These are phyloP conservation scores for Suhomyces canberraensis DNA, from an alignment of 805 yeast species.

Conservation along the genomic window DNA sequence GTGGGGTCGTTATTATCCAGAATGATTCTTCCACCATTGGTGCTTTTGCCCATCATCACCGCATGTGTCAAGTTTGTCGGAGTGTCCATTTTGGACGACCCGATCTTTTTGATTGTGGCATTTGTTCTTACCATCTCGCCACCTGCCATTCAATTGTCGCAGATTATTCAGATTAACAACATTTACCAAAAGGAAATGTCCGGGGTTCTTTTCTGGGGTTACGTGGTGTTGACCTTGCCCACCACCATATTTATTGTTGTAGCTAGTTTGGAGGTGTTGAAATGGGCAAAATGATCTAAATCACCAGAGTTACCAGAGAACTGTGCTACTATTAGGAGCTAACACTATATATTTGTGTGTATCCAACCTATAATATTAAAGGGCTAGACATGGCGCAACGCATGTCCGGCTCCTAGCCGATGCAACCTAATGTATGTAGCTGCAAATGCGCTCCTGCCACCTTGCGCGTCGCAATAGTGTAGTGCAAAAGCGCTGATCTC, in stretches of 20 bases:
- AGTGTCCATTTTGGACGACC: slow-evolving; percentile 73
- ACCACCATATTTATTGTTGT: slow-evolving; percentile 72
- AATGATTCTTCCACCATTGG: slow-evolving; percentile 72
- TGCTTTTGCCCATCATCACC: slow-evolving; percentile 66
- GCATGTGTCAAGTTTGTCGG: slow-evolving; percentile 59
- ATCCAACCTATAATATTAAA: no score
- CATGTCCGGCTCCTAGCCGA: no score
- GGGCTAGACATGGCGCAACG: no score
- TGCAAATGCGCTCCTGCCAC: no score
- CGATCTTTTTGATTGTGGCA: slow-evolving; percentile 73
- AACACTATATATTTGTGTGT: no score
- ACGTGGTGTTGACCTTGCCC: slow-evolving; percentile 71
- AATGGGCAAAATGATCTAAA: slow-evolving; percentile 18
- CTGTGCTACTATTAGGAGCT: no score
- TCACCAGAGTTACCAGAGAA: no score
- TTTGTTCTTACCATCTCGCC: slow-evolving; percentile 75
- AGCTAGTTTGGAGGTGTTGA: slow-evolving; percentile 57
- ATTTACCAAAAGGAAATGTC: slow-evolving; percentile 80
- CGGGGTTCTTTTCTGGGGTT: slow-evolving; percentile 79
- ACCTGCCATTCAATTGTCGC: slow-evolving; percentile 81
- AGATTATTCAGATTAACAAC: slow-evolving; percentile 73
- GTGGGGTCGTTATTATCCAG: slow-evolving; percentile 70
- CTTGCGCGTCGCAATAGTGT: no score
- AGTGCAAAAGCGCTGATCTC: no score
- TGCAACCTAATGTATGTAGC: no score